Percentiles rank a stretch among this genome's conserved stretches.
phyloP scores from a whole-genome alignment of 148 eudicot species.

The Cornus kousa region DNA sequence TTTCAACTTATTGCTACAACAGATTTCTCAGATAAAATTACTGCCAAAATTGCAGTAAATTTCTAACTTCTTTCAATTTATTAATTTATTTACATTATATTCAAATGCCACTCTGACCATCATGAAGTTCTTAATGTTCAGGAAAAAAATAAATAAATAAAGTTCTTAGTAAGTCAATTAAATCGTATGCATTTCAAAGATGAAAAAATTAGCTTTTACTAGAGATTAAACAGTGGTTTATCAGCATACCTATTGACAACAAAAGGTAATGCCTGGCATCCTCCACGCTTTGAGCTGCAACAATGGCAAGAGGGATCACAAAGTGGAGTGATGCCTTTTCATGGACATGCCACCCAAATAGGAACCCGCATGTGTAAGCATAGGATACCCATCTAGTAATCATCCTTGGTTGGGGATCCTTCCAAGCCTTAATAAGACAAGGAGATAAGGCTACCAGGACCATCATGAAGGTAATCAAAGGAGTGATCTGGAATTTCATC shows the following conservation, averaged over 20 bases:
- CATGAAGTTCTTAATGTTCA: too few relatives aligned
- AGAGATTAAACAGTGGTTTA: neutral
- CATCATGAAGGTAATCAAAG: conserved; percentile 62
- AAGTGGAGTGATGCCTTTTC: conserved; percentile 95
- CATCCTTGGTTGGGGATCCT: conserved; percentile 70
- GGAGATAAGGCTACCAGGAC: conserved; percentile 82
- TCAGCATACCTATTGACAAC: conserved; percentile 59
- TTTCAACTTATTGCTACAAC: too few relatives aligned
- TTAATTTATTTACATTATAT: too few relatives aligned
- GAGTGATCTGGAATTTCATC: conserved; percentile 60
- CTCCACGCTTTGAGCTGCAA: conserved; percentile 54
- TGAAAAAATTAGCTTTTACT: neutral
- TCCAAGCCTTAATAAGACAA: conserved; percentile 83
- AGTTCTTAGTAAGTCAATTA: too few relatives aligned
- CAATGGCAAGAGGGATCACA: conserved; percentile 78
- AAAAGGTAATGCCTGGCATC: conserved; percentile 86
- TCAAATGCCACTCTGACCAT: too few relatives aligned
- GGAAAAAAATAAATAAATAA: too few relatives aligned
- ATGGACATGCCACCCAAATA: conserved; percentile 98
- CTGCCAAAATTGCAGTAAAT: too few relatives aligned
- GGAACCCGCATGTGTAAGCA: conserved; percentile 91
- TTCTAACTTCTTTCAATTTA: too few relatives aligned
- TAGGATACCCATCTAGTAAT: conserved; percentile 83
- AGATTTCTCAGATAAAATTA: too few relatives aligned
- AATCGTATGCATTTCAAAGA: neutral